Percentiles rank a stretch among this genome's conserved stretches.
phyloP scores from a whole-genome alignment of 1,284 basidiomycete genomes.

The Trametes versicolor region DNA sequence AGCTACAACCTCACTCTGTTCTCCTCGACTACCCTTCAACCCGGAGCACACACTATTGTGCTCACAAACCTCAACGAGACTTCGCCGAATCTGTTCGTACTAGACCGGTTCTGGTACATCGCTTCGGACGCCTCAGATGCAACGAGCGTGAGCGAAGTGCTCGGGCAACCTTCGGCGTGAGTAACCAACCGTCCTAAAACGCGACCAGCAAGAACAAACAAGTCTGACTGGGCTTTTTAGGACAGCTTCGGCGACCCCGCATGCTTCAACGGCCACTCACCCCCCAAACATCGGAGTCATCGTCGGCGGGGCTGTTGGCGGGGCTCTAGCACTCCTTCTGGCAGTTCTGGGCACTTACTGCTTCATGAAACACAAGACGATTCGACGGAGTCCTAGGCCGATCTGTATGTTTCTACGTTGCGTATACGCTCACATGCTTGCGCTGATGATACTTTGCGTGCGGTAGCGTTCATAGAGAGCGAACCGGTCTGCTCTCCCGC shows the following conservation, averaged over 20 bases:
- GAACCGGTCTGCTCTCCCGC: no score
- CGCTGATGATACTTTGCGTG: no score
- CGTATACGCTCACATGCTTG: no score
- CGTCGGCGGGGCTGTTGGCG: conserved; percentile 22
- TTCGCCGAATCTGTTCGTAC: conserved; percentile 31
- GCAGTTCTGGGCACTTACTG: neutral
- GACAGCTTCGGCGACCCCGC: neutral
- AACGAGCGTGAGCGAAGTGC: neutral
- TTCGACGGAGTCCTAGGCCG: no score
- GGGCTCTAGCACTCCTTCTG: neutral
- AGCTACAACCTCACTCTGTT: conserved; percentile 26
- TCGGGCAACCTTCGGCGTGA: no score
- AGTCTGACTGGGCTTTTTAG: no score
- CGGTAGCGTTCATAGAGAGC: no score
- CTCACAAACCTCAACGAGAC: conserved; percentile 36
- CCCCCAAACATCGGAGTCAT: conserved; percentile 7
- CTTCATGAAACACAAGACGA: conserved; percentile 6
- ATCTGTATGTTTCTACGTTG: no score
- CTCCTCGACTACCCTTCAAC: conserved; percentile 24
- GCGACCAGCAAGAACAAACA: no score
- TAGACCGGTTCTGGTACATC: conserved; percentile 33
- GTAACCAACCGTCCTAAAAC: no score
- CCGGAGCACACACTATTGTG: conserved; percentile 28
- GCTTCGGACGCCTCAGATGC: neutral
- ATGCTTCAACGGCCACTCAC: no score